Evolutionary conservation across 1,284 basidiomycete species (phyloP), one percentile per base, ranked within the genome.

Genomic region (Apiotrichum porosum): DNA sequence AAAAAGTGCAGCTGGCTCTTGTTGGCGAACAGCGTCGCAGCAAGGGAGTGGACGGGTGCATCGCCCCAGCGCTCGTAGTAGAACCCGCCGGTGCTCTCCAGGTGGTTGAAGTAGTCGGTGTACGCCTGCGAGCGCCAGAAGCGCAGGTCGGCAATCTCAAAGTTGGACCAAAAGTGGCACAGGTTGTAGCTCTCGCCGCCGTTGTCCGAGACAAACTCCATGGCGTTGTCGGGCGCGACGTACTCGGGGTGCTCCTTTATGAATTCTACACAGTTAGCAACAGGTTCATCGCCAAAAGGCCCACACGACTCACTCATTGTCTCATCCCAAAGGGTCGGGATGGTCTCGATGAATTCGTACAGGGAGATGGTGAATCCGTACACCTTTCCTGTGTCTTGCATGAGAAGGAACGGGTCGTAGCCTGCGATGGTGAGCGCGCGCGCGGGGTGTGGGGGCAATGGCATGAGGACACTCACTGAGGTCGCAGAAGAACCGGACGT

Each of bases 331-430:
- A 92, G 74, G 0, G 85, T 85, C 3, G 81, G 79, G 55, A 92
- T 84, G 14, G 89, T 92, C 42, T 80, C 79, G 44, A 81, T 78
- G 76, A 83, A 88, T 63, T 92, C 89, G 53, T 81, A 80, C 44
- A 90, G 73, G 2, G 86, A 81, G 32, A 92, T 79, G 0, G 84
- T 88, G 68, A 88, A 91, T 9, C 85, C 83, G 54, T 87, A 87
- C 6, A 82, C 71, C 66, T 89, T 89, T 47, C 84, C 78, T 52
- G 82, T 77, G 42, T 85, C 80, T 73, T 90, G 78, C 90, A 94
- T 92, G 58, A 87, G 74, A 44, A 90, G 71, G 79, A 94, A 93
- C 5, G 91, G 91, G 60, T 91, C 88, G 57, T 85, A 84, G 42
- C 79, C 76, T 70, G 42, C 33, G 22, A 38, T 21, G n/a, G n/a